These are phyloP conservation scores for Vaucheria bursata DNA, from an alignment of 352 stramenopile genomes.

Conservation along the genomic window DNA sequence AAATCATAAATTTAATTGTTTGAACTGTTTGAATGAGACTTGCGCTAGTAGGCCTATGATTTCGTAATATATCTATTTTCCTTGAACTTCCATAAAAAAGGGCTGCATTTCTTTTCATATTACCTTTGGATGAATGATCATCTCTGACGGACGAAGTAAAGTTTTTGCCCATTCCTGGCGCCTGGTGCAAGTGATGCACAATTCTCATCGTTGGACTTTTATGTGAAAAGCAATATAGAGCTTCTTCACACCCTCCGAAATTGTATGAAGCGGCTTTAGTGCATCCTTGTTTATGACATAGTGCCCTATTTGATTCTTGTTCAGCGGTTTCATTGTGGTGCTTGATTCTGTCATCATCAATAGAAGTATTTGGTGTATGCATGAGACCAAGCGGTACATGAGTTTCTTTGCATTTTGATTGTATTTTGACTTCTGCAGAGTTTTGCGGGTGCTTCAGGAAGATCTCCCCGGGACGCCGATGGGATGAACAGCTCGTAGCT, in stretches of 20 bases:
- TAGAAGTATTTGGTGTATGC: background rate
- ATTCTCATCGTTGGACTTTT: slow-evolving; percentile 13
- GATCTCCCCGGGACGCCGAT: background rate
- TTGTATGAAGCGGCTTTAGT: slow-evolving; percentile 18
- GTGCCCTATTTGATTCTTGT: background rate
- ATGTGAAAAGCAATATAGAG: slow-evolving; percentile 21
- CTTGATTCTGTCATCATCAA: background rate
- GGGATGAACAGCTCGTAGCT: background rate
- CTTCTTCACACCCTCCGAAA: background rate
- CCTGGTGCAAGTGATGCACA: background rate
- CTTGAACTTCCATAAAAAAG: too few relatives aligned
- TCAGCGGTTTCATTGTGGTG: background rate
- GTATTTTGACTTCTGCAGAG: background rate
- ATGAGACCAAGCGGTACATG: background rate
- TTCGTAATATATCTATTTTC: too few relatives aligned
- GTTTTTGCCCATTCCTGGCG: background rate
- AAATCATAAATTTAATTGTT: too few relatives aligned
- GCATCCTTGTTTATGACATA: slow-evolving; percentile 16
- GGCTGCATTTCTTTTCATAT: too few relatives aligned
- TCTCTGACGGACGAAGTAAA: background rate
- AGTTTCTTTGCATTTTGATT: too few relatives aligned
- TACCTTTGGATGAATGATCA: too few relatives aligned
- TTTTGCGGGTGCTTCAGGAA: background rate
- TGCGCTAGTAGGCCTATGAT: too few relatives aligned
- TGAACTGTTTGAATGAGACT: too few relatives aligned